Percentiles rank a stretch among this genome's conserved stretches.
Evolutionary conservation across 257 asterid species (phyloP).

Genomic region (Schizonepeta tenuifolia): DNA sequence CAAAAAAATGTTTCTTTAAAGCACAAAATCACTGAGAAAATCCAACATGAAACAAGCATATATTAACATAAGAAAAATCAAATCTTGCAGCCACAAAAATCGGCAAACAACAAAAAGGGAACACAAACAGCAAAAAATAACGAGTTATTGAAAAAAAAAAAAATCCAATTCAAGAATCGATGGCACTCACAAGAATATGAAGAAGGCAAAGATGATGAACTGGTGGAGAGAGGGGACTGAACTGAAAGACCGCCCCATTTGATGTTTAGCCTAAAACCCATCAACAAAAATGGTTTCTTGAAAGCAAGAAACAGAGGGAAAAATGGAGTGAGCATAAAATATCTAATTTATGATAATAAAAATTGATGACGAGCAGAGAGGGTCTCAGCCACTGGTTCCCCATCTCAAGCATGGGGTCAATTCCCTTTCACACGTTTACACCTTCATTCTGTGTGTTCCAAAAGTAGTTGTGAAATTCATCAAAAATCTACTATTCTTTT

Average conservation of each 20-base stretch:
- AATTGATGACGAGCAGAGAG: conserved; percentile 28
- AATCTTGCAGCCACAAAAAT: background rate
- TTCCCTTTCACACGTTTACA: conserved; percentile 36
- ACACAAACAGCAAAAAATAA: background rate
- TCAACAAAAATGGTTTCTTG: conserved; percentile 29
- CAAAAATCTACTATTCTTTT: background rate
- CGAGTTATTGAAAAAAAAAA: background rate
- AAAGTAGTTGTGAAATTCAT: background rate
- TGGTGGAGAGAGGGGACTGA: conserved; percentile 64
- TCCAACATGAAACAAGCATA: background rate
- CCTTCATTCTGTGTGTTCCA: background rate
- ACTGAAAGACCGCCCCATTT: conserved; percentile 70
- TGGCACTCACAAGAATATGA: conserved; percentile 49
- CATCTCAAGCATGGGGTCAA: conserved; percentile 51
- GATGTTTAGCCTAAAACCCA: conserved; percentile 75
- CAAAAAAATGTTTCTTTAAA: background rate
- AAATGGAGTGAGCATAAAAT: conserved; percentile 33
- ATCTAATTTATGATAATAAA: background rate
- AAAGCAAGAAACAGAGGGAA: conserved; percentile 26
- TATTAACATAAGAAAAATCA: background rate
- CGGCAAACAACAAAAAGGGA: background rate
- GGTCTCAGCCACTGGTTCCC: conserved; percentile 77
- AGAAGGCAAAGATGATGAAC: conserved; percentile 59
- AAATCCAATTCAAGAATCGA: conserved; percentile 18
- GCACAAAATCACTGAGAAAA: conserved; percentile 22